Evolutionary conservation across 345 rosid species (phyloP), one percentile per base, ranked within the genome.

Genomic region (Rhizophora apiculata): DNA sequence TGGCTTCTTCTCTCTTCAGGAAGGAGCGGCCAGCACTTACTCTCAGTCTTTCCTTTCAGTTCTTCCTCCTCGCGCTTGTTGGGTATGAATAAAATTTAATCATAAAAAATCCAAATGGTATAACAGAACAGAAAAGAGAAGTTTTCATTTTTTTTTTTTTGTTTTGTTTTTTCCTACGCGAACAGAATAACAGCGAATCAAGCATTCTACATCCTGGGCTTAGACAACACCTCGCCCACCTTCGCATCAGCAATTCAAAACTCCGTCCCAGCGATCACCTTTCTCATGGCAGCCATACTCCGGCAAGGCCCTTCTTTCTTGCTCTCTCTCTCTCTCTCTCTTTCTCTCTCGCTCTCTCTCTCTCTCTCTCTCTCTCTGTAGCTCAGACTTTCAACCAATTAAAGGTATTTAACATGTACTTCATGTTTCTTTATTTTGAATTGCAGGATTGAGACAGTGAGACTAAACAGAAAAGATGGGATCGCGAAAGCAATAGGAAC

Each of bases 171-270:
- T 51, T 8, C n/a, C 16, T 9, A 10, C 6, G 0, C 6, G 18
- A 32, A 63, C 80, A 85, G 88, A 49, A 82, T 89, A 78, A 81
- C 88, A 24, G 46, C 83, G 51, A 86, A 89, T 74, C 89, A 86
- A 84, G 86, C 81, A 58, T 81, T 86, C 64, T 86, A 89, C 84
- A 81, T 86, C 20, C 77, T 86, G 62, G 89, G 91, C 24, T 70
- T 89, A 76, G 91, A 86, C 70, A 82, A 85, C 62, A 85, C 75
- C 6, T 82, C 99, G 8, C 99, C 99, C 15, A 95, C 99, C 67
- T 95, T 95, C 72, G 97, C 99, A 30, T 95, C 99, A 55, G 97
- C 99, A 46, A 92, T 95, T 63, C 99, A 95, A 81, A 95, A 95
- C 84, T 95, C 99, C 13, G 99, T 95, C 69, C 99, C 99, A 15